phyloP scores from a whole-genome alignment of 768 basidiomycete genomes.

The Xerocomus potaroensis region DNA sequence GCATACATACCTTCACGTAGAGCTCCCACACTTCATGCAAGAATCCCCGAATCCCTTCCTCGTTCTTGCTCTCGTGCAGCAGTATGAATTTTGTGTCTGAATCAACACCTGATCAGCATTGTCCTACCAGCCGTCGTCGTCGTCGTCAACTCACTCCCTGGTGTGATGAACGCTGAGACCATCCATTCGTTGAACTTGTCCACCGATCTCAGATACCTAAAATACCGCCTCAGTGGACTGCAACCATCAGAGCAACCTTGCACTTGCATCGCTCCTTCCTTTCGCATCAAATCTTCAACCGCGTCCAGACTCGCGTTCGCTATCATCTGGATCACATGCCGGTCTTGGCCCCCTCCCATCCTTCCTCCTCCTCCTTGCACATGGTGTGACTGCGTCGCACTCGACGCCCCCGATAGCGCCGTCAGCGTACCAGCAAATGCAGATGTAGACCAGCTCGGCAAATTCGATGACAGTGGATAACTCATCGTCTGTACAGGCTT shows the following conservation, averaged over 20 bases:
- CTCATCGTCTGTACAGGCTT: slow-evolving; percentile 58
- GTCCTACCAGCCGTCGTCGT: slow-evolving; percentile 15
- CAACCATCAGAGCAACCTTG: slow-evolving; percentile 3
- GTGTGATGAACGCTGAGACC: slow-evolving; percentile 92
- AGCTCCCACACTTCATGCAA: slow-evolving; percentile 96
- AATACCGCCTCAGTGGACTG: slow-evolving; percentile 16
- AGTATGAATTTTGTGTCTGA: slow-evolving; percentile 94
- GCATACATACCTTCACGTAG: slow-evolving; percentile 79
- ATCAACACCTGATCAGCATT: slow-evolving; percentile 2
- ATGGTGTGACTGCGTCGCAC: slow-evolving; percentile 58
- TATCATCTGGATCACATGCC: slow-evolving; percentile 98
- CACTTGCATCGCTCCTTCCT: slow-evolving; percentile 74
- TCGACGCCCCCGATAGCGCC: slow-evolving; percentile 80
- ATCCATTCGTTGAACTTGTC: slow-evolving; percentile 99
- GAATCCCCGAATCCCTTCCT: slow-evolving; percentile 92
- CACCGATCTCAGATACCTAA: slow-evolving; percentile 90
- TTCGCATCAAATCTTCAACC: slow-evolving; percentile 88
- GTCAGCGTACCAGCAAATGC: slow-evolving; percentile 88
- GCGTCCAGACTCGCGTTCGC: slow-evolving; percentile 95
- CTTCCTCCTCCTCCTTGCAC: slow-evolving; percentile 58
- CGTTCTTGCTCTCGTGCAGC: slow-evolving; percentile 93
- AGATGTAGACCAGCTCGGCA: slow-evolving; percentile 88
- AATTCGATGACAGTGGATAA: slow-evolving; percentile 73
- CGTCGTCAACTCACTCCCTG: slow-evolving; percentile 66
- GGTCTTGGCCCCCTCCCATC: slow-evolving; percentile 78